These are phyloP conservation scores for Polygonum aviculare DNA, from an alignment of 148 eudicot species.

Conservation along the genomic window DNA sequence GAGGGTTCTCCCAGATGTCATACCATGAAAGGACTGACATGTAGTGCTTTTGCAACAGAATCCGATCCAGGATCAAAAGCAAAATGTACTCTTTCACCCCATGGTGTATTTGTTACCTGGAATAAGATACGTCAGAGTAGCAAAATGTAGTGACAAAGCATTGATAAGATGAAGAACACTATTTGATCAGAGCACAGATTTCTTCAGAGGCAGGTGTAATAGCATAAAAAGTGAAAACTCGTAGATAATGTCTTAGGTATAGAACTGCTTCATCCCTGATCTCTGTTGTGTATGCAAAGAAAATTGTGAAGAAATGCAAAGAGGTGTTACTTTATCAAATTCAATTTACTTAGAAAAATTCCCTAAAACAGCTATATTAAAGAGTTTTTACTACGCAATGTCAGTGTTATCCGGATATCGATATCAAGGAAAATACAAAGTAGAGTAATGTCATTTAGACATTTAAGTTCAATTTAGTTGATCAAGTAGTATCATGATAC, in stretches of 20 bases:
- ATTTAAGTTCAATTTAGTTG: background rate
- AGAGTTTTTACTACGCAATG: background rate
- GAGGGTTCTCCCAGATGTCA: constrained; percentile 13
- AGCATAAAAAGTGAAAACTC: background rate
- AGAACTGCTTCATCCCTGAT: background rate
- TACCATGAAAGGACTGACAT: constrained; percentile 98
- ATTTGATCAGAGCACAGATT: background rate
- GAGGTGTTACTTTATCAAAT: background rate
- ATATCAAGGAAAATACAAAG: background rate
- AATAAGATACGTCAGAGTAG: background rate
- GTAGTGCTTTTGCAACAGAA: constrained; percentile 70
- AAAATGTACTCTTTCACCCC: constrained; percentile 89
- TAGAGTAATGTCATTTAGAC: background rate
- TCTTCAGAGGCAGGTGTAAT: background rate
- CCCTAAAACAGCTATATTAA: background rate
- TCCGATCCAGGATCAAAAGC: constrained; percentile 65
- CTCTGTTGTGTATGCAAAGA: background rate
- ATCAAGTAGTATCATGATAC: background rate
- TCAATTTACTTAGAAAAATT: background rate
- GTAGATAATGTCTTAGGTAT: background rate
- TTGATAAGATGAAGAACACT: background rate
- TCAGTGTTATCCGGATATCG: background rate
- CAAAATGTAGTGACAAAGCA: background rate
- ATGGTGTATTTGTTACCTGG: constrained; percentile 95
- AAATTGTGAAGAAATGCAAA: background rate